Evolutionary conservation across 2,329 filamentous ascomycete species (phyloP).

Genomic region (Diaporthe eres): DNA sequence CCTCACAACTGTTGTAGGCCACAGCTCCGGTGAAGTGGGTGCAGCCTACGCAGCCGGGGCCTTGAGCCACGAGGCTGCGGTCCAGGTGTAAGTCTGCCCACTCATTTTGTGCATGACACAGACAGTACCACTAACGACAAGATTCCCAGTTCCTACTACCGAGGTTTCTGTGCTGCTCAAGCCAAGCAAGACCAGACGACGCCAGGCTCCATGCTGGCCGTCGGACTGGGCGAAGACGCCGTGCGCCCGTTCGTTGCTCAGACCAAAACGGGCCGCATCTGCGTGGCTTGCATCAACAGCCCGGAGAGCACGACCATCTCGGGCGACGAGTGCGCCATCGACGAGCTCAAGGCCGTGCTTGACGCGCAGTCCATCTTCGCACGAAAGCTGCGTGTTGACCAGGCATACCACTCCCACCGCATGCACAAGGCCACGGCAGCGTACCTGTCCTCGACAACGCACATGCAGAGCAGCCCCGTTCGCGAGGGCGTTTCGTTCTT

Average conservation of each 20-base stretch:
- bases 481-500: slow-evolving; percentile 7
- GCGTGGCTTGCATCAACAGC: slow-evolving; percentile 31
- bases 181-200: slow-evolving; percentile 26
- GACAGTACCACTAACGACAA: background rate
- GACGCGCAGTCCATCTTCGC: slow-evolving; percentile 47
- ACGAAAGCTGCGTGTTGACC: slow-evolving; percentile 49
- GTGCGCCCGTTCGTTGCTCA: slow-evolving; percentile 10
- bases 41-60: slow-evolving; percentile 54
- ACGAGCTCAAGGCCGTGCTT: slow-evolving; percentile 45
- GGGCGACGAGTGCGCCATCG: slow-evolving; percentile 48
- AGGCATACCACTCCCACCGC: slow-evolving; percentile 56
- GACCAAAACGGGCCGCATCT: slow-evolving; percentile 16
- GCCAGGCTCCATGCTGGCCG: slow-evolving; percentile 43
- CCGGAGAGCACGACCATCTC: slow-evolving; percentile 53
- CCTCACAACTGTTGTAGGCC: slow-evolving; percentile 53
- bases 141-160: slow-evolving; percentile 40
- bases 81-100: slow-evolving; percentile 26
- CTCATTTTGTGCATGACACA: background rate
- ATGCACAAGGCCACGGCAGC: slow-evolving; percentile 48
- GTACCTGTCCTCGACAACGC: slow-evolving; percentile 8
- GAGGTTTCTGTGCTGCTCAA: slow-evolving; percentile 25
- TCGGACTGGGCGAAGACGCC: slow-evolving; percentile 33
- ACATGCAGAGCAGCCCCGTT: background rate
- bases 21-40: slow-evolving; percentile 57
- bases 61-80: slow-evolving; percentile 36